Evolutionary conservation across 129 eudicot species (phyloP).

Genomic region (Gnaphalium uliginosum): DNA sequence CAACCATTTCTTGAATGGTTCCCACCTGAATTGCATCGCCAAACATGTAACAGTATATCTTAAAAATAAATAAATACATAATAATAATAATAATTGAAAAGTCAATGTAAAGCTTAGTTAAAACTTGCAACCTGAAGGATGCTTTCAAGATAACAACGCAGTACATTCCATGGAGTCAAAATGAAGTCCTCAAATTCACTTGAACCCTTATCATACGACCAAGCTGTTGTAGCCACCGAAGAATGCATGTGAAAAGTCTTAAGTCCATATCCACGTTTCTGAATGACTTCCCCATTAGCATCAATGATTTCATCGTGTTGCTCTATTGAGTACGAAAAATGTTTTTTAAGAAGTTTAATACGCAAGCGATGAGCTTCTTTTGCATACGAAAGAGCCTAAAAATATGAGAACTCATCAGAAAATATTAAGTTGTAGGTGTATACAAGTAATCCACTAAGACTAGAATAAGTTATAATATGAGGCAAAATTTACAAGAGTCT

Average conservation of each 20-base stretch:
- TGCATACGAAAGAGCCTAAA: conserved; percentile 81
- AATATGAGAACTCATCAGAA: conserved; percentile 16
- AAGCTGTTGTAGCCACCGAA: conserved; percentile 46
- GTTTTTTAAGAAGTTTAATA: conserved; percentile 58
- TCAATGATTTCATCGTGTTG: conserved; percentile 39
- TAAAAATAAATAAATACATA: neutral
- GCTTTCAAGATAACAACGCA: conserved; percentile 91
- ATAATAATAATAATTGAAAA: neutral
- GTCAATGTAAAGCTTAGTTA: neutral
- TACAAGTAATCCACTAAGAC: conserved; percentile 13
- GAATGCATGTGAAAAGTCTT: conserved; percentile 46
- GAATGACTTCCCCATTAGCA: conserved; percentile 46
- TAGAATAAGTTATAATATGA: conserved; percentile 5
- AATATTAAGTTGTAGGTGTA: neutral
- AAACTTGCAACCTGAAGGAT: conserved; percentile 64
- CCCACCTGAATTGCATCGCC: conserved; percentile 57
- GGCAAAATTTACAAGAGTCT: neutral
- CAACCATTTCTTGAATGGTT: conserved; percentile 72
- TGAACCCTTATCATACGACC: conserved; percentile 40
- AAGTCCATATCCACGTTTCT: conserved; percentile 43
- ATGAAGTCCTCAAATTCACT: conserved; percentile 45
- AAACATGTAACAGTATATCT: conserved; percentile 9
- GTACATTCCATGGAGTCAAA: conserved; percentile 92
- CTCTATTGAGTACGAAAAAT: conserved; percentile 55
- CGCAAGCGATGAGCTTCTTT: conserved; percentile 86